Evolutionary conservation across 192 early-diverging fungal species (phyloP).

Genomic region (Coemansia sp.): DNA sequence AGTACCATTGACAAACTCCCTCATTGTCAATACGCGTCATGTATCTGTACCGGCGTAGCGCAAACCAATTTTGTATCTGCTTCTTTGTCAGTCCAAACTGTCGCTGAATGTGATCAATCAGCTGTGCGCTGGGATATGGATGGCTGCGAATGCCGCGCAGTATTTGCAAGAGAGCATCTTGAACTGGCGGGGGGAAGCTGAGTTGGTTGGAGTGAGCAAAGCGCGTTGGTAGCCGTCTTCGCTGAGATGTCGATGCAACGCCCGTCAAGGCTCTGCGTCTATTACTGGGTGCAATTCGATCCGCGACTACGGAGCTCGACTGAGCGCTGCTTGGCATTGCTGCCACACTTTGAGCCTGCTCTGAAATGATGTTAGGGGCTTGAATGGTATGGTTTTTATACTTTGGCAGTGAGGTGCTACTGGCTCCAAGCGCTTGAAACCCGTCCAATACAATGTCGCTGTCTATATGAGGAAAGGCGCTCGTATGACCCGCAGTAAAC

Average conservation of each 20-base stretch:
- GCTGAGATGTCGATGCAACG: background rate
- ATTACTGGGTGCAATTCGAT: background rate
- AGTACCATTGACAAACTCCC: slow-evolving; percentile 27
- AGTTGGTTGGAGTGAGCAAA: slow-evolving; percentile 8
- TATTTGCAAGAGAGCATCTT: slow-evolving; percentile 22
- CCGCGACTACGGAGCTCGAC: background rate
- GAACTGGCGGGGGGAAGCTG: slow-evolving; percentile 27
- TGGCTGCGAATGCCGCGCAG: slow-evolving; percentile 27
- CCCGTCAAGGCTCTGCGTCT: background rate
- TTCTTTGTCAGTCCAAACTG: slow-evolving; percentile 24
- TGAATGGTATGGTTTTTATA: background rate
- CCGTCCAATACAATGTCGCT: background rate
- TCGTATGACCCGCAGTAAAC: background rate
- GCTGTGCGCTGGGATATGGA: slow-evolving; percentile 26
- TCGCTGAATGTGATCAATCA: slow-evolving; percentile 16
- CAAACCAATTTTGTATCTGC: slow-evolving; percentile 53
- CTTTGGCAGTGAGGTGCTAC: background rate
- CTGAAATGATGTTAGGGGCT: background rate
- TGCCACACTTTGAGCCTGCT: background rate
- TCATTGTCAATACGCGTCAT: slow-evolving; percentile 21
- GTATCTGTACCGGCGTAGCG: slow-evolving; percentile 34
- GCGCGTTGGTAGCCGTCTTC: background rate
- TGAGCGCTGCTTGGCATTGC: background rate
- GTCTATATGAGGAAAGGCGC: too few relatives aligned
- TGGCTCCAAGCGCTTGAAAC: background rate